Base-by-base conservation (phyloP, 441 rosid genomes). In the Arabidopsis lyrata region DNA sequence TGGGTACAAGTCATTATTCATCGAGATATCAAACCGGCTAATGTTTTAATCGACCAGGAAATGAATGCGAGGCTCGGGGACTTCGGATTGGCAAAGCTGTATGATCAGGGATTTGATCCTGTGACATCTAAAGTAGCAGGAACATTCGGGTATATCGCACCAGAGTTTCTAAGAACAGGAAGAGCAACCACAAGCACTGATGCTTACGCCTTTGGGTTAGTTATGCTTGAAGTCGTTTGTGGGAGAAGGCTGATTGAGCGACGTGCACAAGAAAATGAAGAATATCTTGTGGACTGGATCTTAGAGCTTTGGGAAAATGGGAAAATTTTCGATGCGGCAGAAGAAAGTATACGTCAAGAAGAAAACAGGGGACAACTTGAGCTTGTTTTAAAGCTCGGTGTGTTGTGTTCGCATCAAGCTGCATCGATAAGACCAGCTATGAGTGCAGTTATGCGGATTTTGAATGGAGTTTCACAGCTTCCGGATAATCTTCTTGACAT, bases 121-220 rank as follows among this genome's bases (percentile, higher is more conserved):
- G 62, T 80, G 22, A 81, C 81, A 20, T 79, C 86, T 6, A 73
- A 59, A 24, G 75, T 85, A 7, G 86, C 80, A 0, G 85, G 88
- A 11, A 85, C 87, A 0, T 52, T 83, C 0, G 83, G 88, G n/a
- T 86, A 80, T 56, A 72, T 84, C 1, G 87, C 87, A 20, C 87
- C 88, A 0, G 85, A 85, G 45, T 63, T 81, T 6, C 8, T 82
- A 5, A 79, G 76, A 52, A 77, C 83, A 0, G 79, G 88, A 24
- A 73, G 74, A 69, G 83, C 90, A 29, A 83, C 84, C 1, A 84
- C 74, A 39, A 81, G 73, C 58, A 80, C 66, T 2, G 53, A 86
- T 75, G 82, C 81, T 7, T 86, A 76, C 22, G 79, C 83, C 1
- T 86, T 68, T 70, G 84, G 86, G 3, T 24, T 69, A 18, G 71